Percentiles rank a stretch among this genome's conserved stretches.
phyloP scores from a whole-genome alignment of 2,329 filamentous ascomycete species.

The Sphaerostilbella broomeana region DNA sequence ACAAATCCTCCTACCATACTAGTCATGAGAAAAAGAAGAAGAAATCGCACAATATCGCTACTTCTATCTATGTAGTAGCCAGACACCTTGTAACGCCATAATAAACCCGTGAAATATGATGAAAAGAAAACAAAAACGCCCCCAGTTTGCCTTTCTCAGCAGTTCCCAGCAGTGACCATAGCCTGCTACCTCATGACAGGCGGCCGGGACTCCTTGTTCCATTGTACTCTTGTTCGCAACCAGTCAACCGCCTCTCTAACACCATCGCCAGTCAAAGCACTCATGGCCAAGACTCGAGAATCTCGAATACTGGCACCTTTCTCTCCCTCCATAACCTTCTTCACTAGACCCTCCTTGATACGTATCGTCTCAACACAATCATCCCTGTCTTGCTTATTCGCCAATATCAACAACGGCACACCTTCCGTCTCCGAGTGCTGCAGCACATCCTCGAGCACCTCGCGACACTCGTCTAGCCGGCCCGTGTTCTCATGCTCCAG shows the following conservation, averaged over 20 bases:
- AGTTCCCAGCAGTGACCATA: neutral
- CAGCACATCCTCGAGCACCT: constrained; percentile 85
- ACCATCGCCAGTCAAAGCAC: constrained; percentile 79
- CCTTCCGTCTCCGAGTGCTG: constrained; percentile 83
- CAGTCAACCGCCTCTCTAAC: constrained; percentile 96
- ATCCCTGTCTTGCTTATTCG: constrained; percentile 96
- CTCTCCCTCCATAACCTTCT: constrained; percentile 92
- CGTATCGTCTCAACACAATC: constrained; percentile 96
- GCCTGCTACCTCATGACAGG: constrained; percentile 76
- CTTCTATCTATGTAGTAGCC: constrained; percentile 8
- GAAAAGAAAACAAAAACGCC: neutral
- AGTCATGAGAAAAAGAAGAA: constrained; percentile 6
- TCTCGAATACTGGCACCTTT: constrained; percentile 82
- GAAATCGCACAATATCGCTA: constrained; percentile 2
- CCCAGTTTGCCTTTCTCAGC: neutral
- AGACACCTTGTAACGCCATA: constrained; percentile 8
- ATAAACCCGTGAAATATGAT: too few species aligned
- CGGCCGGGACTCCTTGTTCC: constrained; percentile 90
- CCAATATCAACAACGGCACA: constrained; percentile 83
- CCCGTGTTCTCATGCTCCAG: constrained; percentile 47
- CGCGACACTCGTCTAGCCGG: constrained; percentile 77
- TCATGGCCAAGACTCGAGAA: constrained; percentile 83
- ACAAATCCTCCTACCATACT: neutral
- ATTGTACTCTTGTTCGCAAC: constrained; percentile 84
- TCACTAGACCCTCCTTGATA: constrained; percentile 93